A percentile compares a stretch with the other conserved stretches of the same genome.
phyloP scores from a whole-genome alignment of 1,284 basidiomycete genomes.

The Porogramme epimiltina region DNA sequence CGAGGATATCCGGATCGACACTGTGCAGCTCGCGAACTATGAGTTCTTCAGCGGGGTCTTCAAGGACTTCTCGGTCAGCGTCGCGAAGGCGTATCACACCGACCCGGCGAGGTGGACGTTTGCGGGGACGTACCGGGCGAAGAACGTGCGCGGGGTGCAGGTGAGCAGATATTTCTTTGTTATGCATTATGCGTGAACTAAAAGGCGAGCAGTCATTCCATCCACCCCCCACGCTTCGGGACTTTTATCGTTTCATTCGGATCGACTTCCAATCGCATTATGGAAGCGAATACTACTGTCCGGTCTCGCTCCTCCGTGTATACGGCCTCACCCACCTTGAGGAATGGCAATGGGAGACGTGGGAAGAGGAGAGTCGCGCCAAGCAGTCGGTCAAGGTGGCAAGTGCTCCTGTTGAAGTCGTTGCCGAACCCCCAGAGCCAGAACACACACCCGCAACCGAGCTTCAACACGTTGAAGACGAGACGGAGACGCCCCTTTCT shows the following conservation, averaged over 20 bases:
- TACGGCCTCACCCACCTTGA: slow-evolving; percentile 98
- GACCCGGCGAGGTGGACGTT: slow-evolving; percentile 71
- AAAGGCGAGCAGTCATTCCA: slow-evolving; percentile 66
- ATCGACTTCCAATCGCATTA: slow-evolving; percentile 96
- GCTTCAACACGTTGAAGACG: not conserved
- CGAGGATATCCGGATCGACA: slow-evolving; percentile 96
- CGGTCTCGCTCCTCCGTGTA: slow-evolving; percentile 89
- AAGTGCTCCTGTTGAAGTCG: slow-evolving; percentile 25
- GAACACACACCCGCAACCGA: slow-evolving; percentile 10
- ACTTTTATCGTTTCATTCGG: slow-evolving; percentile 92
- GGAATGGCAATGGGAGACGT: slow-evolving; percentile 90
- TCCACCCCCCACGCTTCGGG: slow-evolving; percentile 63
- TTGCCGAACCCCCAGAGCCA: slow-evolving; percentile 23
- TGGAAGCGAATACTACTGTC: slow-evolving; percentile 96
- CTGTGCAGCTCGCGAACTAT: slow-evolving; percentile 94
- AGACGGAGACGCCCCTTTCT: not conserved
- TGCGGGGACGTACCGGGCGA: slow-evolving; percentile 81
- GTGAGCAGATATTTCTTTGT: slow-evolving; percentile 43
- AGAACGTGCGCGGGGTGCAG: slow-evolving; percentile 93
- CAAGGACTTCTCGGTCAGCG: slow-evolving; percentile 87
- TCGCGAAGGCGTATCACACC: slow-evolving; percentile 66
- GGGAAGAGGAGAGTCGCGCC: slow-evolving; percentile 64
- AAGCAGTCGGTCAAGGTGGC: slow-evolving; percentile 35
- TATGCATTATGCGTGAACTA: not conserved
- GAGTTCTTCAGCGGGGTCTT: slow-evolving; percentile 99